These are phyloP conservation scores for Aegilops speltoides DNA, from an alignment of 176 grass and related monocot species.

Conservation along the genomic window DNA sequence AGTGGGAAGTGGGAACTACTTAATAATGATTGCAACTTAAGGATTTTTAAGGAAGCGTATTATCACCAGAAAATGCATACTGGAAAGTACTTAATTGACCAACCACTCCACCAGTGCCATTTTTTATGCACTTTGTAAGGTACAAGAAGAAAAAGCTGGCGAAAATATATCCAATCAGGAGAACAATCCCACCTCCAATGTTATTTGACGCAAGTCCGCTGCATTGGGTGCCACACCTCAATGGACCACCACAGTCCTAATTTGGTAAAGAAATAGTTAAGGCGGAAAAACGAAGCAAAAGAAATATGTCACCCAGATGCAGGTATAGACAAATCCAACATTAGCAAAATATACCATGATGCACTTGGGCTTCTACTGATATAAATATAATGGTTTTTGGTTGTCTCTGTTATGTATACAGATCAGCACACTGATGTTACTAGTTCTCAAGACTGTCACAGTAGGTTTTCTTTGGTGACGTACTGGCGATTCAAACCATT, in stretches of 20 bases:
- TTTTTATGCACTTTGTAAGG: not conserved
- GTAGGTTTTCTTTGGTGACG: not conserved
- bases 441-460: not conserved
- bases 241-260: constrained; percentile 84
- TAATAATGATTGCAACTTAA: not conserved
- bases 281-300: not conserved
- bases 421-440: not conserved
- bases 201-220: constrained; percentile 80
- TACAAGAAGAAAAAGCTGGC: not conserved
- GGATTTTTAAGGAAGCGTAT: not conserved
- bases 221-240: constrained; percentile 69
- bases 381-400: not conserved
- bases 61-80: not conserved
- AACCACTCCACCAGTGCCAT: not conserved
- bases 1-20: not conserved
- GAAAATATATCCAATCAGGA: constrained; percentile 27
- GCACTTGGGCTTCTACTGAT: not conserved
- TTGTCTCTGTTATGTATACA: not conserved
- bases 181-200: constrained; percentile 48
- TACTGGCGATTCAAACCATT: not conserved
- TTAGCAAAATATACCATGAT: not conserved
- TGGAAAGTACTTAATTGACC: not conserved
- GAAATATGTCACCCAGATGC: not conserved
- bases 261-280: constrained; percentile 27
- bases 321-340: constrained; percentile 5